These are phyloP conservation scores for Straminergon stramineum DNA, from an alignment of 225 moss, liverwort and hornwort genomes.

Conservation along the genomic window DNA sequence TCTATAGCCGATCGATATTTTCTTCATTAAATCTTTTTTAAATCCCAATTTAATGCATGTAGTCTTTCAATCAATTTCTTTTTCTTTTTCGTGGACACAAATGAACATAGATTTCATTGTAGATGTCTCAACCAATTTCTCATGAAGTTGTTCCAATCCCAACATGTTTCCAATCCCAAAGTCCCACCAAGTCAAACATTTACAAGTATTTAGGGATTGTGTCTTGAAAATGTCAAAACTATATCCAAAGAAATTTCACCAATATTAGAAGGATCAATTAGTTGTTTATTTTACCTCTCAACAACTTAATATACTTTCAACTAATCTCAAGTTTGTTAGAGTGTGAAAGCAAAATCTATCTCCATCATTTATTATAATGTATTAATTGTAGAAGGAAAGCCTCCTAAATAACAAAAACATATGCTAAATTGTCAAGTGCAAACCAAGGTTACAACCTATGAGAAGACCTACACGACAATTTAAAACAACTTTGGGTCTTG, in stretches of 20 bases:
- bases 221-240: not conserved
- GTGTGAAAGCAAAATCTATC: not conserved
- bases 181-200: not conserved
- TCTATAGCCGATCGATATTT: not conserved
- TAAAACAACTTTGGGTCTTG: not conserved
- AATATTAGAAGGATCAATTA: not conserved
- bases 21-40: not conserved
- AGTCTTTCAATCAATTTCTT: not conserved
- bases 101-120: not conserved
- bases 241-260: not conserved
- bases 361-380: rapidly evolving
- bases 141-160: not conserved
- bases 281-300: not conserved
- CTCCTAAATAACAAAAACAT: not conserved
- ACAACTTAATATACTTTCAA: not conserved
- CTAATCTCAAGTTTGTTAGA: rapidly evolving
- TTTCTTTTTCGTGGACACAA: not conserved
- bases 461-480: not conserved
- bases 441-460: not conserved
- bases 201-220: not conserved
- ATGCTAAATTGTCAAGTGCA: not conserved
- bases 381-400: not conserved
- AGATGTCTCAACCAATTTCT: not conserved
- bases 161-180: not conserved
- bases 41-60: no score